These are phyloP conservation scores for Magnolia kwangsiensis DNA, from an alignment of 164 flowering plant species.

Conservation along the genomic window DNA sequence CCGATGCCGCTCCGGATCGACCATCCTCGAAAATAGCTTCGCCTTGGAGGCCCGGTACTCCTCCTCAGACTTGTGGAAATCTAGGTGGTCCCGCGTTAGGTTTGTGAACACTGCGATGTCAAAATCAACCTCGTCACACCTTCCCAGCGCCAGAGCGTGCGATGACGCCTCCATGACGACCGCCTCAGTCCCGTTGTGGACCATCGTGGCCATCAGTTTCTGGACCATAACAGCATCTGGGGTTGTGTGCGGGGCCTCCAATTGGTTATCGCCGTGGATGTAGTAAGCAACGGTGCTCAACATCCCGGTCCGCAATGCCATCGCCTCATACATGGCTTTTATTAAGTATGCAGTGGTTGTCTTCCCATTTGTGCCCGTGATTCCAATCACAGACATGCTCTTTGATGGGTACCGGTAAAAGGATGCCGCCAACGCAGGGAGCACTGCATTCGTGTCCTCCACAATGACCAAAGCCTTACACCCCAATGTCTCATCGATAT, in stretches of 20 bases:
- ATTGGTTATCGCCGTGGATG: conserved; percentile 77
- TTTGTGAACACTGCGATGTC: conserved; percentile 90
- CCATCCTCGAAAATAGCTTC: conserved; percentile 76
- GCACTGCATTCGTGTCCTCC: conserved; percentile 78
- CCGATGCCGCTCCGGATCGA: conserved; percentile 79
- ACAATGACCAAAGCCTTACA: conserved; percentile 92
- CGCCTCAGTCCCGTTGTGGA: conserved; percentile 93
- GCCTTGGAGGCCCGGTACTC: conserved; percentile 69
- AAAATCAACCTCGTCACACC: conserved; percentile 81
- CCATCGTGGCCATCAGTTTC: conserved; percentile 92
- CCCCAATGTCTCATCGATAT: conserved; percentile 76
- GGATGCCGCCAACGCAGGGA: conserved; percentile 73
- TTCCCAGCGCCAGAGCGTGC: conserved; percentile 57
- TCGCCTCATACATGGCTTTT: conserved; percentile 83
- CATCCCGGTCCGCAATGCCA: conserved; percentile 95
- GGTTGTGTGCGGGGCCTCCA: conserved; percentile 50
- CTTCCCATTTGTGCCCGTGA: conserved; percentile 88
- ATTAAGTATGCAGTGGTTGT: conserved; percentile 72
- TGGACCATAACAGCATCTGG: conserved; percentile 84
- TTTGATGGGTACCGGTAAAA: conserved; percentile 74
- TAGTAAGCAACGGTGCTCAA: conserved; percentile 67
- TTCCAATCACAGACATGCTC: conserved; percentile 86
- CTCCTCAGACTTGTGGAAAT: conserved; percentile 67
- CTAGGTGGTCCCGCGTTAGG: conserved; percentile 63
- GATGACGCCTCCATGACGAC: conserved; percentile 92